Percentiles rank a stretch among this genome's conserved stretches.
Conservation (phyloP, 352 stramenopile genomes). For the Aphanomyces euteiches region DNA sequence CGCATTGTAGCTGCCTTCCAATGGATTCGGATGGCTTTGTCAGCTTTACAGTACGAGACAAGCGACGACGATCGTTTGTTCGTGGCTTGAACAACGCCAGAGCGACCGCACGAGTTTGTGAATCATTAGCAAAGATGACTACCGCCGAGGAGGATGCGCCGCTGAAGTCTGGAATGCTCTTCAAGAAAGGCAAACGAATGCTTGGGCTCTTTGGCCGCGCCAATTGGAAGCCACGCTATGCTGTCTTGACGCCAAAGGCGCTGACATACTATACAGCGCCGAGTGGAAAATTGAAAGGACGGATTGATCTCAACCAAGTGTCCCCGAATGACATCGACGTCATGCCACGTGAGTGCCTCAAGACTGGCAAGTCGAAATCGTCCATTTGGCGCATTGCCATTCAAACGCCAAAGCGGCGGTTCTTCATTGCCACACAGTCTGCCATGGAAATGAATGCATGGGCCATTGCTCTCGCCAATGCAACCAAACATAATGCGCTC, state of each 20-base stretch:
- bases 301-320: constrained; percentile 35
- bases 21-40: no score
- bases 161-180: constrained; percentile 39
- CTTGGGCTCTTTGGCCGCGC: constrained; percentile 37
- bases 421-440: constrained; percentile 37
- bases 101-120: no score
- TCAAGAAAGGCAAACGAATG: constrained; percentile 48
- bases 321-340: constrained; percentile 41
- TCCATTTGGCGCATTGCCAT: constrained; percentile 52
- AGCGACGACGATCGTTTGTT: no score
- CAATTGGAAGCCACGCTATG: constrained; percentile 58
- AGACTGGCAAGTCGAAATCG: constrained; percentile 44
- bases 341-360: constrained; percentile 46
- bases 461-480: constrained; percentile 13
- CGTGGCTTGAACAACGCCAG: no score
- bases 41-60: no score
- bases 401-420: constrained; percentile 37
- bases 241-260: constrained; percentile 40
- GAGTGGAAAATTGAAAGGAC: constrained; percentile 38
- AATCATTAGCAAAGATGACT: neutral
- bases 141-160: neutral
- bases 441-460: constrained; percentile 49
- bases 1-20: no score
- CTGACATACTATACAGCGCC: constrained; percentile 42
- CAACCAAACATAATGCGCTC: no score